Evolutionary conservation across 768 basidiomycete genomes (phyloP).

Genomic region (Hypholoma sublateritium): DNA sequence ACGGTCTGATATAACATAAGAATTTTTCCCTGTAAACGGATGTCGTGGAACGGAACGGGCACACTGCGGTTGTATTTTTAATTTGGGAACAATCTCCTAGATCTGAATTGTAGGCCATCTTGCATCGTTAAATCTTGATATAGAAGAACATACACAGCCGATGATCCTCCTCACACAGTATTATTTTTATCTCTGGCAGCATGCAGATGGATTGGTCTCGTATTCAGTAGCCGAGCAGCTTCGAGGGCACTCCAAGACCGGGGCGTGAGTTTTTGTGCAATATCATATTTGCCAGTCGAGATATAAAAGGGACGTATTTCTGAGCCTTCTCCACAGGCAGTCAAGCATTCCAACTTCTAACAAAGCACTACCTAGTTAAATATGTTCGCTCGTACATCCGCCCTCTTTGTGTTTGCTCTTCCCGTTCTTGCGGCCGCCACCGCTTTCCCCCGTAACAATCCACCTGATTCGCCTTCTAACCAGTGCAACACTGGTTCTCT

Average conservation of each 20-base stretch:
- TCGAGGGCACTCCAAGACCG: background rate
- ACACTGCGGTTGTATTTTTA: too few species aligned
- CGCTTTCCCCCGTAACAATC: slow-evolving; percentile 14
- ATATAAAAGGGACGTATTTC: background rate
- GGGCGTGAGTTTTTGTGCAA: background rate
- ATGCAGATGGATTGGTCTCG: too few species aligned
- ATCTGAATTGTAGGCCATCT: too few species aligned
- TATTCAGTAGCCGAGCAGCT: too few species aligned
- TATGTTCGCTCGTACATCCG: slow-evolving; percentile 19
- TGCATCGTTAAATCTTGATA: too few species aligned
- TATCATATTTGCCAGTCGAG: background rate
- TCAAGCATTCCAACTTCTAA: background rate
- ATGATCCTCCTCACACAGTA: too few species aligned
- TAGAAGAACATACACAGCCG: too few species aligned
- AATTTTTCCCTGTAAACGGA: too few species aligned
- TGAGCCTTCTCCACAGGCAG: background rate
- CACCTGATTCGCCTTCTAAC: slow-evolving; percentile 6
- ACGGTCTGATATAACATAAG: too few species aligned
- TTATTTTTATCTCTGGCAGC: too few species aligned
- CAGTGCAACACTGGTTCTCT: slow-evolving; percentile 28
- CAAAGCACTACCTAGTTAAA: slow-evolving; percentile 7
- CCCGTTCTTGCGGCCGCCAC: slow-evolving; percentile 22
- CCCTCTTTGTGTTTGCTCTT: slow-evolving; percentile 20
- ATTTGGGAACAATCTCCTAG: too few species aligned
- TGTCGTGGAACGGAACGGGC: too few species aligned